Base-by-base conservation (phyloP, 176 grass and related monocot genomes). In the Bonia amplexicaulis region DNA sequence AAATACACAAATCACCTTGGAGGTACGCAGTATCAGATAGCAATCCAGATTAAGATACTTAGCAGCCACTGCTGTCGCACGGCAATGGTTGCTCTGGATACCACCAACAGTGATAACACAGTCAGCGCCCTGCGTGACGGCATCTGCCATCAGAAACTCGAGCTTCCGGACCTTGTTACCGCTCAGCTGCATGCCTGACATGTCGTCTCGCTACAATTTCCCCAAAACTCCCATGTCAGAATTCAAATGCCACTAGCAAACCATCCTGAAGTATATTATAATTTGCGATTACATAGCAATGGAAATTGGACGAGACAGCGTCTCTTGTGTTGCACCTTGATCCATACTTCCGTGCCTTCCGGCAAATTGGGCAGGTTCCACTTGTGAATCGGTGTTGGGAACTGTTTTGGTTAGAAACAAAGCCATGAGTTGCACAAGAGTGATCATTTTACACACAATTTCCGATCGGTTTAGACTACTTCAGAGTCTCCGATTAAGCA, bases 91-190 rank as follows among this genome's bases (percentile, higher is more conserved):
- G 66, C 96, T 98, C 78, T 98, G 93, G 33, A 98, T 96, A 66
- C 96, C 96, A 73, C 96, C 96, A 10, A 96, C 93, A 7, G 93
- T 95, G 55, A 98, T 95, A 71, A 98, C 23, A 5, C 96, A 96
- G 35, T 99, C 88, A 0, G 93, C 90, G 0, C 91, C 93, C 67
- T 88, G 78, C 0, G 88, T 76, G 4, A 92, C 70, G 0, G 91
- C 96, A 48, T 98, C 93, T 1, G 88, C 91, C 91, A 98, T 70
- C 78, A 98, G 84, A 77, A 98, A 98, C 69, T 98, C 96, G 13
- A 98, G 85, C 82, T 98, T 98, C 83, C 96, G 82, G 45, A 94
- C 96, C 86, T 98, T 98, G 75, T 98, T 98, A 6, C 96, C 96
- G 26, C 96, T 98, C 69, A 98, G 76, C 58, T 98, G 96, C 96